phyloP scores from a whole-genome alignment of 495 filamentous ascomycete species.

The Hyaloscypha hepaticicola region DNA sequence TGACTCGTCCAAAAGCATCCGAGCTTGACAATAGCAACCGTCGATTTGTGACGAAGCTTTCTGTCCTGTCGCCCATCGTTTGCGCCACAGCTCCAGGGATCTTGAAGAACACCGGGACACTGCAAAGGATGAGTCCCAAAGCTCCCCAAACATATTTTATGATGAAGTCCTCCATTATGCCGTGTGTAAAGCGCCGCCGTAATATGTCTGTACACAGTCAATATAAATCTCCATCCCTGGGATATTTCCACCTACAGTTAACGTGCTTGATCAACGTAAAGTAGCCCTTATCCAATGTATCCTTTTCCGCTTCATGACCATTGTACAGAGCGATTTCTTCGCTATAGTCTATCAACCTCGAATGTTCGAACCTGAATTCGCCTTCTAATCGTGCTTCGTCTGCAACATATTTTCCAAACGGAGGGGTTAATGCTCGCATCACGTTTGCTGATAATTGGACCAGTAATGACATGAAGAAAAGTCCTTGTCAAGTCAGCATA shows the following conservation, averaged over 20 bases:
- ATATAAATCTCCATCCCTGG: not conserved
- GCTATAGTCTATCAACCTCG: conserved; percentile 87
- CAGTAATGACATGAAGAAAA: conserved; percentile 86
- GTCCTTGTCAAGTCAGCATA: conserved; percentile 18
- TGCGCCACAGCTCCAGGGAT: conserved; percentile 70
- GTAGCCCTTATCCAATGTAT: conserved; percentile 95
- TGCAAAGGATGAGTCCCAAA: conserved; percentile 88
- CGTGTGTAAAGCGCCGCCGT: conserved; percentile 85
- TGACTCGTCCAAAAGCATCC: conserved; percentile 92
- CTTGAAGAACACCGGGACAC: conserved; percentile 93
- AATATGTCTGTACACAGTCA: conserved; percentile 59
- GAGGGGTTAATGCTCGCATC: conserved; percentile 95
- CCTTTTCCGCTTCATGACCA: conserved; percentile 95
- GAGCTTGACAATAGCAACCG: conserved; percentile 87
- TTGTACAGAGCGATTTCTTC: conserved; percentile 93
- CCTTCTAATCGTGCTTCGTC: conserved; percentile 94
- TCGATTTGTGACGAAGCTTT: conserved; percentile 94
- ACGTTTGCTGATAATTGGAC: conserved; percentile 90
- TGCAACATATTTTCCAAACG: conserved; percentile 96
- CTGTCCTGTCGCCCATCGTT: conserved; percentile 87
- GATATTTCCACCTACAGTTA: conserved; percentile 51
- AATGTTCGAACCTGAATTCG: conserved; percentile 95
- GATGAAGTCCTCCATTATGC: conserved; percentile 98
- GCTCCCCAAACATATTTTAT: conserved; percentile 99
- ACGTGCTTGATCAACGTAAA: conserved; percentile 99